These are phyloP conservation scores for Nemania sp. DNA, from an alignment of 2,329 filamentous ascomycete species.

Conservation along the genomic window DNA sequence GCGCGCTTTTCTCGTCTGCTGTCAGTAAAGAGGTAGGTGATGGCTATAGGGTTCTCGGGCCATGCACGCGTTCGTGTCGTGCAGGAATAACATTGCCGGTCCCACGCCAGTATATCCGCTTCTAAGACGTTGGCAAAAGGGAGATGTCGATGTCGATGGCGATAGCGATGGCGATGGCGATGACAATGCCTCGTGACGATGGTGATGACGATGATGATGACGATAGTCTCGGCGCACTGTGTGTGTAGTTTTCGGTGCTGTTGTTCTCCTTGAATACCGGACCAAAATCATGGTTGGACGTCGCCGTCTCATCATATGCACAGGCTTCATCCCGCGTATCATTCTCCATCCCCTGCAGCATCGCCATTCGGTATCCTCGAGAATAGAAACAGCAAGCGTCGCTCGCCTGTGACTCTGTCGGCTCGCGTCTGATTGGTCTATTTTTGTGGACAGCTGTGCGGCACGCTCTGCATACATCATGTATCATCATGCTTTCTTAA, in stretches of 20 bases:
- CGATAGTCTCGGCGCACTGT: background rate
- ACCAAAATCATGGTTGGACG: background rate
- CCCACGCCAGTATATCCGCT: conserved; percentile 19
- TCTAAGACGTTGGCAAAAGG: background rate
- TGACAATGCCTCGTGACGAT: background rate
- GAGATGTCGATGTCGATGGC: background rate
- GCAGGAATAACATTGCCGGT: conserved; percentile 5
- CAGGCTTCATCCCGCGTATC: conserved; percentile 3
- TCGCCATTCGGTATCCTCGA: no score
- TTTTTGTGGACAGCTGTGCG: conserved; percentile 19
- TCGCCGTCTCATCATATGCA: background rate
- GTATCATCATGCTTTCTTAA: conserved; percentile 13
- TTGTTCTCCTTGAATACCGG: background rate
- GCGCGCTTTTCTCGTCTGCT: no score
- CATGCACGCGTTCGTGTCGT: conserved; percentile 19
- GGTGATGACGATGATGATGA: background rate
- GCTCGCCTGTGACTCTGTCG: conserved; percentile 1
- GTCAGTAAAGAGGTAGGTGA: no score
- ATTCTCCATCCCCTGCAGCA: background rate
- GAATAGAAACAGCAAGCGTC: background rate
- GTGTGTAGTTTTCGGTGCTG: background rate
- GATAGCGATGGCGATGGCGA: background rate
- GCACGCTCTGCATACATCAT: conserved; percentile 21
- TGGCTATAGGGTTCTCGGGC: background rate
- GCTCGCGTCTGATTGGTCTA: conserved; percentile 17